Percentiles rank a stretch among this genome's conserved stretches.
phyloP scores from a whole-genome alignment of 805 yeast species.

The Kluyveromyces wickerhamii region DNA sequence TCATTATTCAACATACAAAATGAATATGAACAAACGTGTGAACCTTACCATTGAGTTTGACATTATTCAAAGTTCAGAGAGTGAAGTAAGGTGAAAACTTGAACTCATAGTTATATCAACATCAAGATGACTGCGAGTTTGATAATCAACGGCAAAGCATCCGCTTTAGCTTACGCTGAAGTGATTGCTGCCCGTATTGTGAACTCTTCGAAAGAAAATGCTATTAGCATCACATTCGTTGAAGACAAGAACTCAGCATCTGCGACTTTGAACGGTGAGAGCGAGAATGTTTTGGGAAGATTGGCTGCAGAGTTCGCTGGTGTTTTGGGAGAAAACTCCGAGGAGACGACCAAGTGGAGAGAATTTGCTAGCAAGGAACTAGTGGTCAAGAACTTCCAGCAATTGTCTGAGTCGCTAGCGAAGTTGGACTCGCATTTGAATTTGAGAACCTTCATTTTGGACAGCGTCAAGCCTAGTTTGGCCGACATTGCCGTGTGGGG shows the following conservation, averaged over 20 bases:
- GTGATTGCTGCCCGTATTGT: slow-evolving; percentile 72
- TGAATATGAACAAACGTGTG: too few relatives aligned
- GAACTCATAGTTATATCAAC: not conserved
- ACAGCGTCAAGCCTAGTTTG: slow-evolving; percentile 49
- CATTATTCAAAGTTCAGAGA: too few relatives aligned
- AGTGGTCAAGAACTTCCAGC: slow-evolving; percentile 81
- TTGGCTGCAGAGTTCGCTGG: slow-evolving; percentile 49
- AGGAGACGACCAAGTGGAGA: slow-evolving; percentile 52
- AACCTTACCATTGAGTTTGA: too few relatives aligned
- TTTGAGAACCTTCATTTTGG: slow-evolving; percentile 72
- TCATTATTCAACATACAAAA: too few relatives aligned
- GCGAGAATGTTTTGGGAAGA: slow-evolving; percentile 38
- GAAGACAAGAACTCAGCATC: slow-evolving; percentile 63
- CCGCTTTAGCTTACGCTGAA: slow-evolving; percentile 68
- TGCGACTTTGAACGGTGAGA: slow-evolving; percentile 40
- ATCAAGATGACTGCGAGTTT: slow-evolving; percentile 39
- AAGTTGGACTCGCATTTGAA: slow-evolving; percentile 75
- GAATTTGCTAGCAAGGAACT: slow-evolving; percentile 60
- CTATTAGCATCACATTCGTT: slow-evolving; percentile 54
- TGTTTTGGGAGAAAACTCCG: slow-evolving; percentile 26
- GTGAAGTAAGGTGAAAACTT: too few relatives aligned
- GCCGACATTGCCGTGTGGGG: slow-evolving; percentile 94
- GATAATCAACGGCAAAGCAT: slow-evolving; percentile 80
- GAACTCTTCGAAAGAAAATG: slow-evolving; percentile 39
- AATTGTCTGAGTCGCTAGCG: slow-evolving; percentile 68